Percentiles rank a stretch among this genome's conserved stretches.
These are phyloP conservation scores for Colletotrichum noveboracense DNA, from an alignment of 2,329 filamentous ascomycete genomes.

Conservation along the genomic window DNA sequence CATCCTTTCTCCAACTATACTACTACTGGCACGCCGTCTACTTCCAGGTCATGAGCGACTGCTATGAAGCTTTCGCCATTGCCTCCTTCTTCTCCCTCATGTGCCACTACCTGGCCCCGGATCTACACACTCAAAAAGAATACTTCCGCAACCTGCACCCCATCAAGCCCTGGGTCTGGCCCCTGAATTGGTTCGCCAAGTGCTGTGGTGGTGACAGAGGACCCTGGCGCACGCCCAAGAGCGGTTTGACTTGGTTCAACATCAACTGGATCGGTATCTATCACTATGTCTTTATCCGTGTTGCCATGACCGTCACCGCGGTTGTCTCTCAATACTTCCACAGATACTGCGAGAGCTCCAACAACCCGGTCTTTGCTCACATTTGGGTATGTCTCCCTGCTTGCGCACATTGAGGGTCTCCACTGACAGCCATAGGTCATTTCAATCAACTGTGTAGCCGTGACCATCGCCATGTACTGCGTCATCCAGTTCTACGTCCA, in stretches of 20 bases:
- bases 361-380: constrained; percentile 80
- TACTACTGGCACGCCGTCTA: constrained; percentile 83
- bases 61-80: constrained; percentile 89
- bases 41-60: constrained; percentile 81
- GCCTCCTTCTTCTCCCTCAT: constrained; percentile 85
- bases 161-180: constrained; percentile 75
- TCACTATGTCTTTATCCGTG: constrained; percentile 84
- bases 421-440: constrained; percentile 52
- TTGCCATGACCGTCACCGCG: constrained; percentile 79
- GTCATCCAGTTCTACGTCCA: constrained; percentile 88
- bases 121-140: constrained; percentile 80
- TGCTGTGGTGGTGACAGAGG: constrained; percentile 74
- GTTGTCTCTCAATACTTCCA: constrained; percentile 73
- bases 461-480: constrained; percentile 87
- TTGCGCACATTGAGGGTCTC: no score
- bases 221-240: constrained; percentile 75
- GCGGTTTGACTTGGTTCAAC: constrained; percentile 90
- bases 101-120: constrained; percentile 80
- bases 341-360: constrained; percentile 79
- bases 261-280: constrained; percentile 83
- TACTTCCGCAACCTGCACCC: constrained; percentile 76
- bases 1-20: constrained; percentile 74
- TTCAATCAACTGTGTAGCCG: constrained; percentile 72
- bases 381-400: constrained; percentile 68
- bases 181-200: constrained; percentile 72